Base-by-base conservation (phyloP, 352 stramenopile species). In the Globisporangium okanoganense region DNA sequence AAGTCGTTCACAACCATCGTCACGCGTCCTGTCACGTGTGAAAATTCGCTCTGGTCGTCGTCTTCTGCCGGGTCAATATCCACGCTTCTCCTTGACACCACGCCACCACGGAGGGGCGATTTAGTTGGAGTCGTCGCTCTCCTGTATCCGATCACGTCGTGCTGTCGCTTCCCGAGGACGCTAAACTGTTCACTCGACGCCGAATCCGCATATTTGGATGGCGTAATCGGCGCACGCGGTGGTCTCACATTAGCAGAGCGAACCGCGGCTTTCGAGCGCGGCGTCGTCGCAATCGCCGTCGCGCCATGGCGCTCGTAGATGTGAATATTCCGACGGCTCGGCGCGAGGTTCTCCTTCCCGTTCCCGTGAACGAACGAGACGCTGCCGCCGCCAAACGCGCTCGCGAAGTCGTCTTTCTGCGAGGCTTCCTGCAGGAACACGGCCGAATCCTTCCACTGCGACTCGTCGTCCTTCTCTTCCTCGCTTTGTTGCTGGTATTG, bases 1-100 rank as follows among this genome's bases (percentile, higher is more conserved):
- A 72, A 74, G 33, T 88, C 79, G 51, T 82, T 77, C 29, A 92
- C 72, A 0, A 86, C 36, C 61, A 91, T 58, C 10, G 70, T 67
- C 38, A 57, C 63, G 24, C 44, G 14, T 22, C 50, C 57, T 27
- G 49, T 49, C 38, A 53, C 4, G 16, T 49, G 22, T 14, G 27
- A 22, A 20, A 31, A 38, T 13, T 62, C 41, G 14, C n/a, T 44
- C 16, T 20, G 24, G 38, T 62, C 12, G 6, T 56, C 41, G n/a
- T 36, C 40, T 10, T 55, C 40, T 25, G 16, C 58, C 8, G n/a
- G 25, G 8, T 61, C 41, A 0, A 20, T 18, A 8, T 44, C 7
- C 18, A n/a, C 38, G 12, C n/a, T 61, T n/a, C 16, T 24, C 1
- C 18, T 38, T 16, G 31, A 31, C n/a, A 40, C 24, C 9, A 48